Conservation (phyloP, 345 rosid species). For the Arabis alpina region DNA sequence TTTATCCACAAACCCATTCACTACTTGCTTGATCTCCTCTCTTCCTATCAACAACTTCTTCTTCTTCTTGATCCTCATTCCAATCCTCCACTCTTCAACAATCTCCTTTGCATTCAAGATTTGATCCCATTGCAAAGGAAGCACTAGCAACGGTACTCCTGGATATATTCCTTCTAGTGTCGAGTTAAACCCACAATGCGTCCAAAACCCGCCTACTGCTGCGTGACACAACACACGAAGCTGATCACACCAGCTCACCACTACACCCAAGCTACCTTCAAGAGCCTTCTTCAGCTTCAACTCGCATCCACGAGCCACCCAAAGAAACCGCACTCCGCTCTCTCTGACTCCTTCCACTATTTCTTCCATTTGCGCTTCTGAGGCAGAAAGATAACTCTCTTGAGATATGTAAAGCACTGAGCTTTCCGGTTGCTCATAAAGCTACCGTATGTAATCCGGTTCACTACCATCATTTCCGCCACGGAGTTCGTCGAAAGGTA, state of each 20-base stretch:
- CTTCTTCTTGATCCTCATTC: slow-evolving; percentile 45
- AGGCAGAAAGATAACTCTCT: slow-evolving; percentile 50
- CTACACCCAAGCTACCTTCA: slow-evolving; percentile 33
- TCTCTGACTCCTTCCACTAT: slow-evolving; percentile 41
- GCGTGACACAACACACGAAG: slow-evolving; percentile 55
- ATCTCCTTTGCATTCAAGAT: slow-evolving; percentile 48
- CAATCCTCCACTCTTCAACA: slow-evolving; percentile 63
- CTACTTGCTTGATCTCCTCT: slow-evolving; percentile 44
- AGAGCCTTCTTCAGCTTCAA: not conserved
- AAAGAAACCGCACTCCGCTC: slow-evolving; percentile 46
- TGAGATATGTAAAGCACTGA: slow-evolving; percentile 54
- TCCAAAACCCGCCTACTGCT: slow-evolving; percentile 66
- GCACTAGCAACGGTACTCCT: slow-evolving; percentile 54
- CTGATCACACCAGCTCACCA: slow-evolving; percentile 67
- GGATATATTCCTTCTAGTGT: slow-evolving; percentile 54
- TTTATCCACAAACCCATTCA: slow-evolving; percentile 38
- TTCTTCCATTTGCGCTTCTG: slow-evolving; percentile 50
- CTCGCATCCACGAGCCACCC: slow-evolving; percentile 53
- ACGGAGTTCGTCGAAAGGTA: slow-evolving; percentile 40
- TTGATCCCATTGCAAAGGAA: slow-evolving; percentile 60
- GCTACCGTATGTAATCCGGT: slow-evolving; percentile 43
- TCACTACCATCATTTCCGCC: not conserved
- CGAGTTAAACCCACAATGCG: slow-evolving; percentile 77
- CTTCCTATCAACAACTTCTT: slow-evolving; percentile 42
- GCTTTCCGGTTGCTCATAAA: slow-evolving; percentile 42